Base-by-base conservation (phyloP, 176 grass and related monocot species). In the Secale cereale region DNA sequence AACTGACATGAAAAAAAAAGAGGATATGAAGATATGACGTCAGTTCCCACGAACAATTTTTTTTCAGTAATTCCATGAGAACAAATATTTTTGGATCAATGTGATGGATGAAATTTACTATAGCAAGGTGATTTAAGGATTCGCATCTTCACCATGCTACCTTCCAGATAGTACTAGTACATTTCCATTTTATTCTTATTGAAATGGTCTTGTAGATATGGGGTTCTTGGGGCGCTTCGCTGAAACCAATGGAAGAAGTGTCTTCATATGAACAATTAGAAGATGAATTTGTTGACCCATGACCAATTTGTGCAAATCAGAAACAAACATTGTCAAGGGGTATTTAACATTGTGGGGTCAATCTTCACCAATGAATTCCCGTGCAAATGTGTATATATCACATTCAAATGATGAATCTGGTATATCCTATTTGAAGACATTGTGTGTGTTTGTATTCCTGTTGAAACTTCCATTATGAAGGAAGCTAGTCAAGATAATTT, bases 271-370 rank as follows among this genome's bases (percentile, higher is more conserved):
- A 98, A 65, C 86, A 95, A 79, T 65, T 98, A 70, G 93, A 95
- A 87, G 88, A 95, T 87, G 93, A 95, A 87, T 91, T 98, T 72
- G 87, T 98, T 85, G 90, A 98, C 66, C 93, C 91, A 33, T 98
- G 96, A 91, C 88, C 91, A 82, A 46, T 88, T 70, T 82, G 77
- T 74, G 61, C 78, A 82, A 85, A 92, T 80, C 78, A 89, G 63
- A 74, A 82, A 57, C 81, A 87, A 32, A 71, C 81, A 32, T 68
- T 86, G 39, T 35, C 78, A 57, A 90, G 74, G 35, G 70, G 90
- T 19, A 84, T 74, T 81, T 79, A 90, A 12, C 63, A 87, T 54
- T 19, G 26, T 63, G 30, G 29, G 84, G 94, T 65, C 81, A 86
- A 30, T 81, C 63, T 80, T 82, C 84, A 63, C 68, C 66, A 39